phyloP scores from a whole-genome alignment of 805 yeast genomes.

The Metschnikowia henanensis region DNA sequence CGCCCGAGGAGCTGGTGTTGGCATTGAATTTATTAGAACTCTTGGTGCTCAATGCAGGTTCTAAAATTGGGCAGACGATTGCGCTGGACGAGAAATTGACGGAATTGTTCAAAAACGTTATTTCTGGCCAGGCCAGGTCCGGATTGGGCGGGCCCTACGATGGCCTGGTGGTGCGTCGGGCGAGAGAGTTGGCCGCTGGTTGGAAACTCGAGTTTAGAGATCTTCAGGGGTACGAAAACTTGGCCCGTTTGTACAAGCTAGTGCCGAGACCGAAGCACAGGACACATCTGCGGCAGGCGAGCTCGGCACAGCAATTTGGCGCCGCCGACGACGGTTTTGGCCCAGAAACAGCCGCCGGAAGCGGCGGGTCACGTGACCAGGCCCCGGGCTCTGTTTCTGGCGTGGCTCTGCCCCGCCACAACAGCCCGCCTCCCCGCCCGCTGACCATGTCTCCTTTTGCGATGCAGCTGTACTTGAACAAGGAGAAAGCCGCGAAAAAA shows the following conservation, averaged over 20 bases:
- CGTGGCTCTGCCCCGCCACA: conserved; percentile 2
- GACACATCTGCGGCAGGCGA: conserved; percentile 1
- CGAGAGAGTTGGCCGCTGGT: conserved; percentile 51
- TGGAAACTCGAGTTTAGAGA: conserved; percentile 67
- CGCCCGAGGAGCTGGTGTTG: conserved; percentile 57
- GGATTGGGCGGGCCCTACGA: conserved; percentile 39
- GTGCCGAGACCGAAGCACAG: conserved; percentile 35
- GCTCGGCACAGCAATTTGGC: background rate
- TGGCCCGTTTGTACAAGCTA: conserved; percentile 47
- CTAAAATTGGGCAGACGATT: conserved; percentile 39
- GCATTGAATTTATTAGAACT: conserved; percentile 50
- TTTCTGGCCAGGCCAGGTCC: conserved; percentile 37
- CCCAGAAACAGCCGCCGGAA: conserved; percentile 1
- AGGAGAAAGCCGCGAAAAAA: conserved; percentile 13
- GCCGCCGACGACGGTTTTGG: conserved; percentile 8
- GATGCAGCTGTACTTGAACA: conserved; percentile 10
- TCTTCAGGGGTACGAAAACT: conserved; percentile 46
- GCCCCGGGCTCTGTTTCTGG: background rate
- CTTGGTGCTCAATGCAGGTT: conserved; percentile 45
- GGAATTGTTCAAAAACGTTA: conserved; percentile 58
- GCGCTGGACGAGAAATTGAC: conserved; percentile 69
- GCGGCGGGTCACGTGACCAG: conserved; percentile 6
- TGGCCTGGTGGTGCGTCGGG: conserved; percentile 45
- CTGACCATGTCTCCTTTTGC: conserved; percentile 24
- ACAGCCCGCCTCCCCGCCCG: conserved; percentile 26